These are phyloP conservation scores for Spinacia oleracea DNA, from an alignment of 179 eudicot genomes.

Conservation along the genomic window DNA sequence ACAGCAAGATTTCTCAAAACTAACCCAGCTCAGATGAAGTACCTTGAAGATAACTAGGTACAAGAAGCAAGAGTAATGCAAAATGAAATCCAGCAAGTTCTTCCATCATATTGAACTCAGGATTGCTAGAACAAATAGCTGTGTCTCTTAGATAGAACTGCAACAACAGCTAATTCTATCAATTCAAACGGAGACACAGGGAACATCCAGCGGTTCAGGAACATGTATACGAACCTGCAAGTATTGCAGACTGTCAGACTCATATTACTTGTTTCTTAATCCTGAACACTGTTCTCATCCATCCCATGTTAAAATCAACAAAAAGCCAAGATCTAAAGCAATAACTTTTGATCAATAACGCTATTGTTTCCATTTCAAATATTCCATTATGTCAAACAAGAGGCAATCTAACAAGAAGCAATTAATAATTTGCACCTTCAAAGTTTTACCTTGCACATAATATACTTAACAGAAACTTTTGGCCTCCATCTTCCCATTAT, in stretches of 20 bases:
- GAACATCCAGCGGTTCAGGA: conserved; percentile 2
- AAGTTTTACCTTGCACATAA: background rate
- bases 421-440: background rate
- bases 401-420: background rate
- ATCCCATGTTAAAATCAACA: background rate
- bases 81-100: conserved; percentile 3
- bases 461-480: no score
- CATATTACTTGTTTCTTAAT: background rate
- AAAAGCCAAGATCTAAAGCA: background rate
- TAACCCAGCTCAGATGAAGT: conserved; percentile 30
- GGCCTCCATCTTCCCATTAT: no score
- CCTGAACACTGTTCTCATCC: conserved; percentile 1
- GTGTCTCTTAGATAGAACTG: background rate
- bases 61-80: conserved; percentile 6
- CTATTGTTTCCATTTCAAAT: background rate
- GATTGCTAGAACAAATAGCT: conserved; percentile 6
- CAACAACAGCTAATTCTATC: conserved; percentile 4
- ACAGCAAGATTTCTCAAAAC: conserved; percentile 22
- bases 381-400: background rate
- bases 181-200: background rate
- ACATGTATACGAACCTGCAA: conserved; percentile 20
- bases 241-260: conserved; percentile 6
- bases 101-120: conserved; percentile 18
- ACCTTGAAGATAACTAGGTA: conserved; percentile 20
- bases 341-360: background rate